Base-by-base conservation (phyloP, 108 stramenopile genomes). In the Parmales sp. region DNA sequence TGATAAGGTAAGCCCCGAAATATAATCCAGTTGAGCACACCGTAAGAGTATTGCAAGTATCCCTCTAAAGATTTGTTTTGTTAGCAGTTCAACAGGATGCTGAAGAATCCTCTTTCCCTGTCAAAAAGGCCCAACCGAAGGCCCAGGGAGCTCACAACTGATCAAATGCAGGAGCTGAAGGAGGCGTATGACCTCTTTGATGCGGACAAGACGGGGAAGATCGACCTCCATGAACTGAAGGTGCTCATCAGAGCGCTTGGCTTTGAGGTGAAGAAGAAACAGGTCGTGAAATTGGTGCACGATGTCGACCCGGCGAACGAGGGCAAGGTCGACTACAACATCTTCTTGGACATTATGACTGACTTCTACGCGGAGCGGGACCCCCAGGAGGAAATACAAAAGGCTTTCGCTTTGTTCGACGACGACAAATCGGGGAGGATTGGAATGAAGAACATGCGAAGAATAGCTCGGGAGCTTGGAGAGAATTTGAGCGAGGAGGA, bases 181-280 rank as follows among this genome's bases (percentile, higher is more conserved):
- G 83, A 82, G 22, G 79, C 83, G 0, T 84, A 82, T 37, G 83
- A 46, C 28, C 45, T 84, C 20, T 84, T 84, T 54, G 83, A 84
- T 50, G 38, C 73, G 29, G 76, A 80, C 36, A 72, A 78, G 37
- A 76, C 74, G n/a, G 79, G 79, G 9, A 48, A 64, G 5, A 67
- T 84, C 22, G 74, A 80, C 66, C 67, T 82, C 38, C 77, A 82
- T 70, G 83, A 83, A 38, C 69, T 83, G 45, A 83, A 83, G 70
- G 83, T 82, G 13, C 54, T 74, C 25, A 77, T 84, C 48, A 77
- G 83, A 18, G 79, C 83, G 6, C 67, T 84, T 19, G 83, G 83
- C 0, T 84, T 84, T 68, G 46, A 73, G 3, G 78, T 84, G 8
- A 78, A 41, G 22, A 80, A 80, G 69, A 20, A 39, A 6, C 73